Evolutionary conservation across 164 flowering plant genomes (phyloP).

Genomic region (Umbilicus rupestris): DNA sequence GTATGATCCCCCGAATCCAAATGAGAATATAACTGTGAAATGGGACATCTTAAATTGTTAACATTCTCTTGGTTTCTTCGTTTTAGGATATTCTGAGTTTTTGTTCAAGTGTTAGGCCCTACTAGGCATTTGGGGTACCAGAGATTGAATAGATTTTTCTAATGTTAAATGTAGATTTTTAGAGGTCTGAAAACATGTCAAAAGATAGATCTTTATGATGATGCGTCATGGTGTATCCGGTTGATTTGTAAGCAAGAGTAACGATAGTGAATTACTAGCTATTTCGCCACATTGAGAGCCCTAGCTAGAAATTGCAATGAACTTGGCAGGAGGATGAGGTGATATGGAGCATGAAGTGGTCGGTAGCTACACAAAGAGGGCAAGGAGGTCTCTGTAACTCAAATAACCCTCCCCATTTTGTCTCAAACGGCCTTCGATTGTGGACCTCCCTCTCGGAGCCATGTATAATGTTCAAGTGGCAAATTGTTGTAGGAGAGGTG

Average conservation of each 20-base stretch:
- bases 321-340: conserved; percentile 1
- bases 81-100: too few species aligned
- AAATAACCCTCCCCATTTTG: background rate
- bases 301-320: conserved; percentile 9
- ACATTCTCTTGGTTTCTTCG: too few species aligned
- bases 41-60: conserved; percentile 24
- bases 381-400: background rate
- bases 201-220: background rate
- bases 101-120: background rate
- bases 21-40: conserved; percentile 25
- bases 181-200: background rate
- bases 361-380: conserved; percentile 8
- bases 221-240: conserved; percentile 7
- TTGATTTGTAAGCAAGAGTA: too few species aligned
- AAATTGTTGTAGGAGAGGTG: conserved; percentile 78
- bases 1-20: conserved; percentile 30
- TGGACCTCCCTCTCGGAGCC: conserved; percentile 37
- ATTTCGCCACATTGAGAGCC: too few species aligned
- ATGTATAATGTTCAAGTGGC: conserved; percentile 34
- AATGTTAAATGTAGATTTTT: too few species aligned
- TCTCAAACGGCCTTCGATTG: background rate
- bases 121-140: background rate
- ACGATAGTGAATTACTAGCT: too few species aligned
- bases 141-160: too few species aligned
- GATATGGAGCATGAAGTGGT: conserved; percentile 9